These are phyloP conservation scores for Russula sp. DNA, from an alignment of 768 basidiomycete species.

Conservation along the genomic window DNA sequence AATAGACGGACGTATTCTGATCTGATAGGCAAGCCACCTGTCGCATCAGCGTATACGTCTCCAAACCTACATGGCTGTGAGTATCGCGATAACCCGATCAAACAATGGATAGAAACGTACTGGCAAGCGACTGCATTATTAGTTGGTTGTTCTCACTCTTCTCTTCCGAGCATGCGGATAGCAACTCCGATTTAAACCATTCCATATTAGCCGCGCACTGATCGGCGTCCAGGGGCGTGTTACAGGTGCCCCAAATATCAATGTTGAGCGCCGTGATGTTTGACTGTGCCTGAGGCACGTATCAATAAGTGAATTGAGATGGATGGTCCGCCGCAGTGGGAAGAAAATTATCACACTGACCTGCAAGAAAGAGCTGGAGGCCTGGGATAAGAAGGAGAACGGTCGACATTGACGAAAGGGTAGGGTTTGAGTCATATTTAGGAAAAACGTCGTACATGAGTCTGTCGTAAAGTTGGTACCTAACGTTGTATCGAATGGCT, in stretches of 20 bases:
- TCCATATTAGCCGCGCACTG: conserved; percentile 68
- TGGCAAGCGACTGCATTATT: conserved; percentile 53
- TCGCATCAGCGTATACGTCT: conserved; percentile 61
- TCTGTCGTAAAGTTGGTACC: conserved; percentile 62
- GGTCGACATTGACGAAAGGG: conserved; percentile 74
- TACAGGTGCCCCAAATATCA: conserved; percentile 78
- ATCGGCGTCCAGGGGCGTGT: conserved; percentile 47
- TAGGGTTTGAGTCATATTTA: conserved; percentile 62
- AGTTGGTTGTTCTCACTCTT: conserved; percentile 50
- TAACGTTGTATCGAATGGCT: conserved; percentile 64
- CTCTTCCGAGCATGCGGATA: conserved; percentile 55
- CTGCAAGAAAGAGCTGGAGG: conserved; percentile 52
- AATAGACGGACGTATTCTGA: conserved; percentile 61
- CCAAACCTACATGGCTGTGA: conserved; percentile 46
- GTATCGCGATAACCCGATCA: background rate
- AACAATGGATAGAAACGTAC: conserved; percentile 39
- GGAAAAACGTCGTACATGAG: conserved; percentile 67
- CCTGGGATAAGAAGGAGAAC: conserved; percentile 61
- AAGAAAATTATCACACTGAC: conserved; percentile 42
- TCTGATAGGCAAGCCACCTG: conserved; percentile 58
- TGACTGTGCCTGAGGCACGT: conserved; percentile 52
- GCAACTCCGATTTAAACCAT: conserved; percentile 53
- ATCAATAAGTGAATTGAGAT: conserved; percentile 25
- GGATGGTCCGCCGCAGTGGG: background rate
- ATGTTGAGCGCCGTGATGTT: conserved; percentile 62